Conservation (phyloP, 1,284 basidiomycete species). For the Anthracocystis walkeri region DNA sequence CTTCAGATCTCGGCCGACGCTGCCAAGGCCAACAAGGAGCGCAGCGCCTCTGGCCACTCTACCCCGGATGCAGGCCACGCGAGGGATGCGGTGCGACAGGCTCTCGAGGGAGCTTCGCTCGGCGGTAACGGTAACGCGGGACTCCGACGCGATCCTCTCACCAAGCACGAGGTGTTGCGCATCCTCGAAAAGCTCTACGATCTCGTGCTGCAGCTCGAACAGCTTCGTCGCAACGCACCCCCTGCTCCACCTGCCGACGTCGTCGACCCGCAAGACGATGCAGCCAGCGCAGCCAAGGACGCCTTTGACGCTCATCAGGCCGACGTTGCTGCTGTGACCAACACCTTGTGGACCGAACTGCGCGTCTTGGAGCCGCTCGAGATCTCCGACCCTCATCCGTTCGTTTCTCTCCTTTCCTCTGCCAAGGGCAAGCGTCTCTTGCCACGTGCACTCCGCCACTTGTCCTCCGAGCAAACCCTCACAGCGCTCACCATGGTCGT, state of each 20-base stretch:
- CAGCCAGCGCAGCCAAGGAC: slow-evolving; percentile 24
- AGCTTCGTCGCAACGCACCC: slow-evolving; percentile 83
- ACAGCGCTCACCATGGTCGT: slow-evolving; percentile 90
- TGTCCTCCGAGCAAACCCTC: slow-evolving; percentile 82
- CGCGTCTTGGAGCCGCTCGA: slow-evolving; percentile 91
- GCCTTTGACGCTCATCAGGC: slow-evolving; percentile 39
- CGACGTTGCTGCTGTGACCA: slow-evolving; percentile 51
- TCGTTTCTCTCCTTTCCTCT: slow-evolving; percentile 88
- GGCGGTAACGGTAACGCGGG: slow-evolving; percentile 72
- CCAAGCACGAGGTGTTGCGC: slow-evolving; percentile 81
- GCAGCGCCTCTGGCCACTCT: slow-evolving; percentile 12
- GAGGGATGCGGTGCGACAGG: slow-evolving; percentile 61
- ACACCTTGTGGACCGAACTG: slow-evolving; percentile 80
- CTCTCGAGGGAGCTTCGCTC: slow-evolving; percentile 61
- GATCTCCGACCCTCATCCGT: slow-evolving; percentile 95
- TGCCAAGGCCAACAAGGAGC: slow-evolving; percentile 36
- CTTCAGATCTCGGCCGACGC: slow-evolving; percentile 80
- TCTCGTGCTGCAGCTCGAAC: slow-evolving; percentile 84
- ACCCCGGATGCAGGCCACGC: slow-evolving; percentile 43
- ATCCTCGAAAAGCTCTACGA: slow-evolving; percentile 90
- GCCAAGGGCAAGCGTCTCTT: slow-evolving; percentile 94
- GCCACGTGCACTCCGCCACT: slow-evolving; percentile 87
- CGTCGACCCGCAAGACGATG: slow-evolving; percentile 70
- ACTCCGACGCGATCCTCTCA: slow-evolving; percentile 73
- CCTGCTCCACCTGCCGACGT: slow-evolving; percentile 58